These are phyloP conservation scores for Apiospora pterosperma DNA, from an alignment of 2,329 filamentous ascomycete species.

Conservation along the genomic window DNA sequence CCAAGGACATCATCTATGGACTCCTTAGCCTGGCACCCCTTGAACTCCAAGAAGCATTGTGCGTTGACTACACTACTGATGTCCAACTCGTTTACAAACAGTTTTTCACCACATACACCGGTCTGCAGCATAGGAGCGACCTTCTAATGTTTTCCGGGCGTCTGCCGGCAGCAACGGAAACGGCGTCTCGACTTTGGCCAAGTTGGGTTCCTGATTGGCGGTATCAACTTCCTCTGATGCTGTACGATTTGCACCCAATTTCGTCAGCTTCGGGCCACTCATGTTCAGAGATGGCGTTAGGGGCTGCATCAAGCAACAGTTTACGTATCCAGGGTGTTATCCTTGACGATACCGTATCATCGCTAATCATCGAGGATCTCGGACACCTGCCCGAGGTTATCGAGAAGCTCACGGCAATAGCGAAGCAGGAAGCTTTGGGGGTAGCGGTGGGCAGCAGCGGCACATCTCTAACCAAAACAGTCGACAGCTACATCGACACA, in stretches of 20 bases:
- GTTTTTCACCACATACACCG: background rate
- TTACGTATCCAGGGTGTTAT: background rate
- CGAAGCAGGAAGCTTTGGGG: background rate
- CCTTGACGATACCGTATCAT: background rate
- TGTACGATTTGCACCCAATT: background rate
- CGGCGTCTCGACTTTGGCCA: background rate
- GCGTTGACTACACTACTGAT: background rate
- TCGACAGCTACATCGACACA: background rate
- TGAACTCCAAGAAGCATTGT: background rate
- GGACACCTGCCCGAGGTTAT: background rate
- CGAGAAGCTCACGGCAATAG: background rate
- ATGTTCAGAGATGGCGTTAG: background rate
- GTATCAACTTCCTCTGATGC: rapidly evolving
- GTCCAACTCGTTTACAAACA: background rate
- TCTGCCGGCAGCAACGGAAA: background rate
- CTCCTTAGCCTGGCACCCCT: background rate
- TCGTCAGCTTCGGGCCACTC: background rate
- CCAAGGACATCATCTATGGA: background rate
- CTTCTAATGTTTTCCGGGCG: background rate
- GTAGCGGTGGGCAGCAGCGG: too few species aligned
- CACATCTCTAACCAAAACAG: too few species aligned
- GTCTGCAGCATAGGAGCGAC: background rate
- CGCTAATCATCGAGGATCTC: background rate
- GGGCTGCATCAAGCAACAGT: background rate
- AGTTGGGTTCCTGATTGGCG: background rate